Conservation (phyloP, 306 rosid genomes). For the Oxytropis ochrocephala region DNA sequence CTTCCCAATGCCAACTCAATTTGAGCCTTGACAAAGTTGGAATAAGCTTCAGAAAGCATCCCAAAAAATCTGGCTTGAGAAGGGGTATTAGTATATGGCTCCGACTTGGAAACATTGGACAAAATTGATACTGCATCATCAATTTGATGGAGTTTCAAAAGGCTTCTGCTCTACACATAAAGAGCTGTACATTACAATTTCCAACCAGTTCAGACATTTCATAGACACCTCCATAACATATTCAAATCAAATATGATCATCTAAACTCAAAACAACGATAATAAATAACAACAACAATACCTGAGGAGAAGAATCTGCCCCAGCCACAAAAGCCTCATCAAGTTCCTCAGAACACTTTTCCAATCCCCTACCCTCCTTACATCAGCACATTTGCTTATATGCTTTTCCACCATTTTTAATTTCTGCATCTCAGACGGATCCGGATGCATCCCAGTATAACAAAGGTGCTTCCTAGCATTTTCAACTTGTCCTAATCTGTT, state of each 20-base stretch:
- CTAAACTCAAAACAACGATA: background rate
- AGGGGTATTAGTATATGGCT: slow-evolving; percentile 26
- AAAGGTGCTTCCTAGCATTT: slow-evolving; percentile 67
- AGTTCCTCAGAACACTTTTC: slow-evolving; percentile 67
- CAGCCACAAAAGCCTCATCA: slow-evolving; percentile 59
- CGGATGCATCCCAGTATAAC: slow-evolving; percentile 40
- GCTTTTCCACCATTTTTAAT: slow-evolving; percentile 67
- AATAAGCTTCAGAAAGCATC: slow-evolving; percentile 77
- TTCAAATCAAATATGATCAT: background rate
- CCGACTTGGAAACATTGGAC: slow-evolving; percentile 37
- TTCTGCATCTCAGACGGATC: slow-evolving; percentile 62
- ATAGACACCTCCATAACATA: background rate
- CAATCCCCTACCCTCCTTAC: slow-evolving; percentile 72
- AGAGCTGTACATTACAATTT: slow-evolving; percentile 83
- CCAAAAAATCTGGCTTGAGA: slow-evolving; percentile 57
- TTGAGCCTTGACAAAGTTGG: slow-evolving; percentile 60
- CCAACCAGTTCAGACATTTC: slow-evolving; percentile 52
- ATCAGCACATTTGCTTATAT: slow-evolving; percentile 67
- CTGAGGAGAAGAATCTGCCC: slow-evolving; percentile 84
- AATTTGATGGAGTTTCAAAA: slow-evolving; percentile 79
- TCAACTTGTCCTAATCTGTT: slow-evolving; percentile 87
- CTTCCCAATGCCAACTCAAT: slow-evolving; percentile 90
- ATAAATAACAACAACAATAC: slow-evolving; percentile 22
- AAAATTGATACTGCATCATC: slow-evolving; percentile 67
- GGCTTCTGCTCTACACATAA: slow-evolving; percentile 94